Evolutionary conservation across 768 basidiomycete species (phyloP).

Genomic region (Dentipellis fragilis): DNA sequence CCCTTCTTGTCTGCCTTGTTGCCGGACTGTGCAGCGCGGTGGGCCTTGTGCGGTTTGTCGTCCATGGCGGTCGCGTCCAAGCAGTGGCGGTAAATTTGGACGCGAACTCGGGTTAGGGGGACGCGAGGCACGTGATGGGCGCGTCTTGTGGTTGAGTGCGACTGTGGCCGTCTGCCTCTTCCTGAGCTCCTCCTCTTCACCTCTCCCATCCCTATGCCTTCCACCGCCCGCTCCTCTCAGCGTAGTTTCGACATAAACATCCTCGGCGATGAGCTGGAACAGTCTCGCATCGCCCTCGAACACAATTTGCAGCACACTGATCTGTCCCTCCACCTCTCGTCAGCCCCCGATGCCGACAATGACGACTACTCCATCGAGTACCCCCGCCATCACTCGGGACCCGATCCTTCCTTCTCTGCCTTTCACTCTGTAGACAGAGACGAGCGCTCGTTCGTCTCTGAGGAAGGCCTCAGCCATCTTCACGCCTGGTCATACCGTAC

Average conservation of each 20-base stretch:
- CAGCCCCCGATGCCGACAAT: slow-evolving; percentile 21
- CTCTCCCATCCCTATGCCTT: not conserved
- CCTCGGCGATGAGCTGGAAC: slow-evolving; percentile 63
- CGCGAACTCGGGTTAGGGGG: not conserved
- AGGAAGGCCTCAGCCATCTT: slow-evolving; percentile 26
- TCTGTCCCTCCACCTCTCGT: slow-evolving; percentile 61
- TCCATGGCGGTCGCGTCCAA: slow-evolving; percentile 22
- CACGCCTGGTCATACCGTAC: slow-evolving; percentile 27
- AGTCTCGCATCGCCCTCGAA: slow-evolving; percentile 69
- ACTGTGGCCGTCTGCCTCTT: not conserved
- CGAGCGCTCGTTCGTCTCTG: slow-evolving; percentile 45
- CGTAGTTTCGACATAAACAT: slow-evolving; percentile 40
- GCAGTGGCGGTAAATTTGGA: not conserved
- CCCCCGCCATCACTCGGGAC: slow-evolving; percentile 58
- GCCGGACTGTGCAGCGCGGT: slow-evolving; percentile 65
- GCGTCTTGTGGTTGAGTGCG: not conserved
- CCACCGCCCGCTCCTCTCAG: not conserved
- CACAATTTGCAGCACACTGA: slow-evolving; percentile 67
- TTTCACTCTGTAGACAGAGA: slow-evolving; percentile 56
- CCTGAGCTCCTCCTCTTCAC: not conserved
- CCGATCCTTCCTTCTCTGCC: slow-evolving; percentile 37
- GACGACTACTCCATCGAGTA: slow-evolving; percentile 50
- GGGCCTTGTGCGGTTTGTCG: slow-evolving; percentile 72
- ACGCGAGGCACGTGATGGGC: not conserved
- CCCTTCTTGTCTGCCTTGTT: slow-evolving; percentile 68